Evolutionary conservation across 192 early-diverging fungal genomes (phyloP), one percentile per base, ranked within the genome.

Genomic region (Coemansia aciculifera): DNA sequence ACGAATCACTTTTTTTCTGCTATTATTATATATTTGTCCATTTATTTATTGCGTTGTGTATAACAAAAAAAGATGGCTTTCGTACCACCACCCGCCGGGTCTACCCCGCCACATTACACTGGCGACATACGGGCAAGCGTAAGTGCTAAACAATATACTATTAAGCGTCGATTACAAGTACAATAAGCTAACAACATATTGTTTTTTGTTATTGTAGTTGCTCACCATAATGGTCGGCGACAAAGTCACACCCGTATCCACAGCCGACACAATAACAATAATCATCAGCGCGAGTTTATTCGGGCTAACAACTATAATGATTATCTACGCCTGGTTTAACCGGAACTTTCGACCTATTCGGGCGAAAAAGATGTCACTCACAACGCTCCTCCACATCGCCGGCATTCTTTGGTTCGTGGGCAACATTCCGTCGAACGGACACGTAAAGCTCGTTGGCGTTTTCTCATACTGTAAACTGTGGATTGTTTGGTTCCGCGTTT

Each of bases 351-450:
- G 74, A 31, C 78, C 78, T n/a, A 81, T 81, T 43, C 72, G 78
- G 17, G 78, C 78, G 10, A 81, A 81, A 31, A 81, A 81, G 29
- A 52, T 81, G 37, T 39, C 62, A 15, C 73, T 70, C 73, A 73
- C 71, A 11, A 75, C 73, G 24, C 60, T 68, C 1, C 75, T 81
- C 2, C 74, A 81, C 34, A 38, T 76, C 1, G 51, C 79, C 10
- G 70, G 73, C 2, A 67, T 76, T 11, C 73, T 81, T 21, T 81
- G 78, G 78, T 81, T 81, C 19, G n/a, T 81, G 9, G 78, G 78
- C 21, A 57, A 81, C 46, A 29, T 75, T 42, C 60, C 67, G 7
- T 19, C 74, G 8, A 81, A 81, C 67, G 79, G 79, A 0, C 79
- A 70, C 44, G 79, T 81, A 38, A 59, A 40, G 13, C 61, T 76